Evolutionary conservation across 352 stramenopile genomes (phyloP), one percentile per base, ranked within the genome.

Genomic region (Phytophthora macrochlamydospora): DNA sequence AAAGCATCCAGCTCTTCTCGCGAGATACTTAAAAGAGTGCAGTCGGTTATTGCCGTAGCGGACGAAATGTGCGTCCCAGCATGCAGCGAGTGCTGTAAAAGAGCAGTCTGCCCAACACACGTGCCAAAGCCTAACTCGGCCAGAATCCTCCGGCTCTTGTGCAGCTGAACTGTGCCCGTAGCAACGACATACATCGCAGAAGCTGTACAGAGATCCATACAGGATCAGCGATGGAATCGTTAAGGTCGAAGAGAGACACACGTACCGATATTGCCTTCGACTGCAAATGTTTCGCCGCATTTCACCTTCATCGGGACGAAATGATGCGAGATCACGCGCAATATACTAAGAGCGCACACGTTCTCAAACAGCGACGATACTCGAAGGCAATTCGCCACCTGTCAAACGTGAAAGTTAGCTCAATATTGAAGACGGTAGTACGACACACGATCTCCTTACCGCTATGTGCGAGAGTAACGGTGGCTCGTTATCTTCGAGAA

Each of bases 371-470:
- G 56, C 5, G 85, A 90, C 0, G 85, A 94, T 5, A 88, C 83
- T 1, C 87, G 85, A 46, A 95, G 67, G 18, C 85, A 93, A 50
- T 91, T 95, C 2, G 85, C 79, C 6, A 94, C 88, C 87, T 95
- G 59, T 7, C 56, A 43, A 0, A 7, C 31, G 11, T 8, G 14
- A 55, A 18, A 30, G 32, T 51, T 9, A 63, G 30, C 3, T 38
- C 5, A 46, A 31, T 13, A 28, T 24, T 24, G 18, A 24, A 24
- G 18, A 24, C 18, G 18, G 18, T 24, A 8, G 7, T 31, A 6
- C 2, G 5, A 45, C 3, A 7, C 46, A 8, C 7, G 14, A 1
- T 18, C 0, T 7, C 56, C 79, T 45, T 71, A 93, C 85, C 53
- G 85, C 85, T 53, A 94, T 91, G 35, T 79, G 75, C 4, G 85